phyloP scores from a whole-genome alignment of 2,329 filamentous ascomycete species.

The Diaporthe longicolla region DNA sequence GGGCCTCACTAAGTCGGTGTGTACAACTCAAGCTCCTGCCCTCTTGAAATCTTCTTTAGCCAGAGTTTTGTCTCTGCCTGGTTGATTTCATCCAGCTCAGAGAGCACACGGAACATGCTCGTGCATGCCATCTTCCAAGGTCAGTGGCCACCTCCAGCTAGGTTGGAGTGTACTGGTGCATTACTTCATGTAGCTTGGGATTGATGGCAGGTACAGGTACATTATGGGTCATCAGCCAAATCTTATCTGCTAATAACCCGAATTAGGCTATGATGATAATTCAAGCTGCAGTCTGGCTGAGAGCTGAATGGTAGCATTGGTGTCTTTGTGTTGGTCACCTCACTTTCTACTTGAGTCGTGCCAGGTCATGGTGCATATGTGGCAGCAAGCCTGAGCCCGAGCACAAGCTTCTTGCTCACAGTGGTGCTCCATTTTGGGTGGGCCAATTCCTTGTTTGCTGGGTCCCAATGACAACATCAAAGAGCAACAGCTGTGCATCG shows the following conservation, averaged over 20 bases:
- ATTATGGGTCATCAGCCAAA: not conserved
- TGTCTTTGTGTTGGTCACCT: not conserved
- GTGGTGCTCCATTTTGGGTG: not conserved
- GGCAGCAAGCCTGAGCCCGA: constrained; percentile 11
- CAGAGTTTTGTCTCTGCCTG: not conserved
- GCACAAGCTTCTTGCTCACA: not conserved
- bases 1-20: not conserved
- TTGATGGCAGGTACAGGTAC: not conserved
- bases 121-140: too few relatives aligned
- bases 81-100: not conserved
- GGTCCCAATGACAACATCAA: constrained; percentile 9
- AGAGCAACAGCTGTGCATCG: not conserved
- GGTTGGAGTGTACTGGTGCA: too few relatives aligned
- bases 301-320: not conserved
- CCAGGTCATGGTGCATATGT: constrained; percentile 4
- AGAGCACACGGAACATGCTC: not conserved
- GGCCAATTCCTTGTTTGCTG: not conserved
- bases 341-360: constrained; percentile 8
- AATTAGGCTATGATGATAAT: not conserved
- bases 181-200: not conserved
- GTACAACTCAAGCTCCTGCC: too few relatives aligned
- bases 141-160: too few relatives aligned
- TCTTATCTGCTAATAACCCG: not conserved
- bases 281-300: not conserved
- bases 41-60: not conserved